Conservation (phyloP, 2,329 filamentous ascomycete species). For the Hirsutella thompsonii region DNA sequence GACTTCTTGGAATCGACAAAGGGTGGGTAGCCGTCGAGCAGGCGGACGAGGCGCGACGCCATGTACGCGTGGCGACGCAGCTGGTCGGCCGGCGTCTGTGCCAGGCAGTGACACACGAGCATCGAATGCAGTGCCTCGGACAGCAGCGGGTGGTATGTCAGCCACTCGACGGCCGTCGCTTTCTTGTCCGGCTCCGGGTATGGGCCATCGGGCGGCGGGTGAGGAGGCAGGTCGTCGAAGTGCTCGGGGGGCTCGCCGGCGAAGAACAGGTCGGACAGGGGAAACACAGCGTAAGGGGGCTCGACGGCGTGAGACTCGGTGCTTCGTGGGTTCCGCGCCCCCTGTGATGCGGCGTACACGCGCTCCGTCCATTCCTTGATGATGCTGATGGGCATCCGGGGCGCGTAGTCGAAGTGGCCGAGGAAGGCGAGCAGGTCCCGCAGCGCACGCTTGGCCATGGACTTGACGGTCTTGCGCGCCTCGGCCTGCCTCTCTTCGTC, state of each 20-base stretch:
- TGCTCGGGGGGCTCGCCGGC: constrained; percentile 53
- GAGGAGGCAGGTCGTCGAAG: too few relatives aligned
- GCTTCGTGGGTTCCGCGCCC: constrained; percentile 26
- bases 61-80: constrained; percentile 70
- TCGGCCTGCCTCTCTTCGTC: constrained; percentile 10
- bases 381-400: constrained; percentile 48
- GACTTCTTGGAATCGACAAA: constrained; percentile 63
- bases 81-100: constrained; percentile 68
- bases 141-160: constrained; percentile 69
- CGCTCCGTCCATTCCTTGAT: constrained; percentile 44
- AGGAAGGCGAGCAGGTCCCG: constrained; percentile 64
- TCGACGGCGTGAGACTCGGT: constrained; percentile 13
- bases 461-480: constrained; percentile 53
- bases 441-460: constrained; percentile 62
- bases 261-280: constrained; percentile 54
- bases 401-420: constrained; percentile 65
- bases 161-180: constrained; percentile 18
- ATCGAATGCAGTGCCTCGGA: constrained; percentile 68
- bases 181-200: background rate
- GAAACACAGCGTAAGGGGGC: constrained; percentile 25
- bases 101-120: constrained; percentile 64
- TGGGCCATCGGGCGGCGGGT: too few relatives aligned
- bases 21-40: constrained; percentile 69
- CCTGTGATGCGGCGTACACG: constrained; percentile 42
- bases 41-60: constrained; percentile 59